Evolutionary conservation across 2,329 filamentous ascomycete species (phyloP), one percentile per base, ranked within the genome.

Genomic region (Bertia moriformis): DNA sequence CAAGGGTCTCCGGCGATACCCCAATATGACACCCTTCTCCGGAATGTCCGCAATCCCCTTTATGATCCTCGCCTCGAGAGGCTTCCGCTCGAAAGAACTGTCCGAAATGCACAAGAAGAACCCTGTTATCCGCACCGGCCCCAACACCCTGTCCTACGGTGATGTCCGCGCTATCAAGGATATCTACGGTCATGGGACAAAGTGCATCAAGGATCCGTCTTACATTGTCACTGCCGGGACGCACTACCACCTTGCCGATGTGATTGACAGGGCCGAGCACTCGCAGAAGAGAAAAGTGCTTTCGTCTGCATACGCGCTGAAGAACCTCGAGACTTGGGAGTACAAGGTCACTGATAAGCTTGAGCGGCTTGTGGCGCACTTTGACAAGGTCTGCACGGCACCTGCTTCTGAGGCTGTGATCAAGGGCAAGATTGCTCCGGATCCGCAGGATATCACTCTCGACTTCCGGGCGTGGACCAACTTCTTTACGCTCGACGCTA

Each of bases 401-500:
- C 58, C 63, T 1, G 49, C 60, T 4, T 51, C 54, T 7, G 12
- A 13, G 7, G 32, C 32, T 35, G 32, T 35, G 10, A 17, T 10
- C 46, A 54, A 14, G 48, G 44, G 1, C 46, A 46, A 38, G 4
- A 39, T 40, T 14, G 38, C 40, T 3, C 55, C 57, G 0, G 44
- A 48, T 3, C 42, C 55, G 1, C 47, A 53, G 19, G 65, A 69
- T 37, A 40, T 68, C 14, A 66, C 55, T 0, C 54, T 73, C 14
- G 65, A 73, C 45, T 67, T 65, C 40, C 62, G 67, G 3, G 54
- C 56, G 4, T 73, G 62, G 62, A 58, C 61, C 18, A 73, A 71
- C 50, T 69, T 68, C 54, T 73, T 73, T 49, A 68, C 66, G 0
- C 55, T 73, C 13, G 69, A 74, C 41, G 69, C 67, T 2, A 72